These are phyloP conservation scores for Tephrocybe sp. DNA, from an alignment of 768 basidiomycete genomes.

Conservation along the genomic window DNA sequence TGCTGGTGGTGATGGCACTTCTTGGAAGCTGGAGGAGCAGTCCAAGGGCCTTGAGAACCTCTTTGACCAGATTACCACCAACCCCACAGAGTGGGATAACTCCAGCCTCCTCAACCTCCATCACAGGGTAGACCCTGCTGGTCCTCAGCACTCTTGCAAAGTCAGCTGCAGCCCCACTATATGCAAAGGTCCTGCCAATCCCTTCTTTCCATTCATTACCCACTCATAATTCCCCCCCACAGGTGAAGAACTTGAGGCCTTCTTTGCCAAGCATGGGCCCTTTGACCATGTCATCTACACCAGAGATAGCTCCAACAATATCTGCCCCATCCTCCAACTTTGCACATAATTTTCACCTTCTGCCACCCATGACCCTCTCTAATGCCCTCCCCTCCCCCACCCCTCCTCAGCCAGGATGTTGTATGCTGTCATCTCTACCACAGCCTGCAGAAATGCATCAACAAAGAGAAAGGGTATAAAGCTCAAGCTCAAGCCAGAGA, in stretches of 20 bases:
- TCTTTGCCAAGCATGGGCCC: slow-evolving; percentile 59
- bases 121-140: slow-evolving; percentile 72
- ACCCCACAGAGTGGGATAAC: slow-evolving; percentile 88
- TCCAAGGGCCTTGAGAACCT: slow-evolving; percentile 69
- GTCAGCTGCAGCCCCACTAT: too few relatives aligned
- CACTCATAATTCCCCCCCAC: slow-evolving; percentile 1
- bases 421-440: slow-evolving; percentile 78
- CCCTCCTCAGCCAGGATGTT: slow-evolving; percentile 65
- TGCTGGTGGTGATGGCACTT: slow-evolving; percentile 81
- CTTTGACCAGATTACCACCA: slow-evolving; percentile 88
- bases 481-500: slow-evolving; percentile 65
- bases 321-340: too few relatives aligned
- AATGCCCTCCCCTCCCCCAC: too few relatives aligned
- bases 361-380: neutral
- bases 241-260: slow-evolving; percentile 94
- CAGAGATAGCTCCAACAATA: slow-evolving; percentile 95
- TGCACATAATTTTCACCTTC: too few relatives aligned
- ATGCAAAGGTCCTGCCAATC: slow-evolving; percentile 82
- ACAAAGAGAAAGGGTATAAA: slow-evolving; percentile 63
- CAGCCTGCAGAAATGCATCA: slow-evolving; percentile 78
- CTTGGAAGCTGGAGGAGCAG: too few relatives aligned
- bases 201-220: neutral
- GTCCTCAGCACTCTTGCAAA: too few relatives aligned
- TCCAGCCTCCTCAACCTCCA: too few relatives aligned
- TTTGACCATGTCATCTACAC: slow-evolving; percentile 87